Evolutionary conservation across 1,139 yeast species (phyloP), one percentile per base, ranked within the genome.

Genomic region (Yamadazyma oceani): DNA sequence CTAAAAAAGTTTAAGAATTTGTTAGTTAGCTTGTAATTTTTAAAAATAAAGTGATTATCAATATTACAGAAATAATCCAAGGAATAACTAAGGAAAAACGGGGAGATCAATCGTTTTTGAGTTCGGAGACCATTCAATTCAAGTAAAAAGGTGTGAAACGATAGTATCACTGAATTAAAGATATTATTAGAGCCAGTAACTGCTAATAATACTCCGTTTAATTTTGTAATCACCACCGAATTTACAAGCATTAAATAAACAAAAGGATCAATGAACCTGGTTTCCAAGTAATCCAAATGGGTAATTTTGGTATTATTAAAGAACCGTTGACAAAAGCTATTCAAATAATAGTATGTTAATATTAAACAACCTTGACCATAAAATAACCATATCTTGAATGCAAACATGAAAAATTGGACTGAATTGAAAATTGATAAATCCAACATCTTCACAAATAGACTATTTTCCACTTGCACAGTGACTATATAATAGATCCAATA

Each of bases 361-460:
- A 55, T 48, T 16, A 57, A 44, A 37, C 61, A 57, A 1, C 62
- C 66, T 39, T 59, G 60, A 27, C 52, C 49, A 39, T 55, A 60
- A 38, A 60, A 58, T 25, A 60, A 46, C 66, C 66, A 60, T 11
- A 53, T 24, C 34, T 55, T 57, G 4, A 52, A 12, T 1, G 37
- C 27, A 16, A 52, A 47, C 24, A 49, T 45, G 9, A 38, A 5
- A 4, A 23, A 5, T 11, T 15, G 19, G 2, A 32, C 29, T 3
- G 12, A 9, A 30, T 43, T 41, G 15, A 42, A 41, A 15, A 38
- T 22, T 5, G 51, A 42, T n/a, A 39, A 17, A 27, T 48, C 49
- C 4, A 49, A 22, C 14, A 42, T 12, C 32, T 38, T 39, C 3
- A 49, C 30, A 11, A 49, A 26, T 6, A 50, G 25, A 10, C 37